Base-by-base conservation (phyloP, 495 filamentous ascomycete species). In the Saxophila tyrrhenica region DNA sequence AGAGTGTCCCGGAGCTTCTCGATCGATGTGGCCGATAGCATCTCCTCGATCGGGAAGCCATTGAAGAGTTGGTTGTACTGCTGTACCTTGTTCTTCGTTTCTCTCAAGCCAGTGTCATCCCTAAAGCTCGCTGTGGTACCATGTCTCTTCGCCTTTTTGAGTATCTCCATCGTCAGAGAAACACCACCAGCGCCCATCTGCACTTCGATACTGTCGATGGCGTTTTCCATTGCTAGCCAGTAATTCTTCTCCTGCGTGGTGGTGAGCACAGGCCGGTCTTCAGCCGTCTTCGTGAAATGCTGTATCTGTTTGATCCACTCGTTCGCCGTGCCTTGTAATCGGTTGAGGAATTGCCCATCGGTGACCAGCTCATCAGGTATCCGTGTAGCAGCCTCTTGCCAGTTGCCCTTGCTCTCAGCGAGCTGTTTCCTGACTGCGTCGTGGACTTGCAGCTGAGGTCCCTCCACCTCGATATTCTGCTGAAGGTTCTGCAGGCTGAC, bases 61-160 rank as follows among this genome's bases (percentile, higher is more conserved):
- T 92, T 81, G 90, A 99, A 95, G 16, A 97, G 75, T 68, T 92
- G 87, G 68, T 99, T 99, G 71, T 96, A 97, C 64, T 94, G 95
- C 72, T 95, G 89, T 38, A 97, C 92, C 70, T 84, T 81, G 57
- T 99, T 91, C 61, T 84, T 89, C 43, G 89, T 88, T 65, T 97
- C 94, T 67, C 89, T 92, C 66, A 99, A 70, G 1, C 92, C 91
- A 44, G 91, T 97, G 66, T 99, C 92, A 13, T 91, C 83, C 42
- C 80, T 81, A 64, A 99, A 99, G 74, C 94, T 96, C 58, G 95
- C 84, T 20, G 90, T 95, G 17, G 90, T 89, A 69, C 94, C 87
- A 64, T 95, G 96, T 51, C 94, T 85, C 70, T 99, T 99, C 29
- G 91, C 94, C 68, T 94, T 82, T 58, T 87, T 86, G 54, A 99